Conservation (phyloP, 208 protist genomes). For the Entamoeba invadens region DNA sequence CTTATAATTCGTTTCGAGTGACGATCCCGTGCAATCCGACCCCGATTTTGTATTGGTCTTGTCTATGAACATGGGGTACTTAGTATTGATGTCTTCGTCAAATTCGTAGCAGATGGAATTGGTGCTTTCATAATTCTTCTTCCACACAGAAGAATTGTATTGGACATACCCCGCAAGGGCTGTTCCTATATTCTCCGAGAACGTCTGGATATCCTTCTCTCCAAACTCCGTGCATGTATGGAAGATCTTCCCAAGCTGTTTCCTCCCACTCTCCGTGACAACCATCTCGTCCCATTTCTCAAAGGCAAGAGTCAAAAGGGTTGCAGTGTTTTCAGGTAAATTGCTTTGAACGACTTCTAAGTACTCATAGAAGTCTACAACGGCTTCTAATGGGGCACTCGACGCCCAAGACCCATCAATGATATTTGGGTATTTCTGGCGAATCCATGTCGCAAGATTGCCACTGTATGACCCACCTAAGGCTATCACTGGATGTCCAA, state of each 20-base stretch:
- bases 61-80: neutral
- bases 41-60: neutral
- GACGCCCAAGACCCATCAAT: neutral
- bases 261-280: neutral
- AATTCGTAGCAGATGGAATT: neutral
- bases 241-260: neutral
- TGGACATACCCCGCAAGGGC: neutral
- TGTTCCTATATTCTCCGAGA: neutral
- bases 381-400: conserved; percentile 1
- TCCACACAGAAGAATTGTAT: conserved; percentile 2
- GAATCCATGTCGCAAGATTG: neutral
- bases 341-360: neutral
- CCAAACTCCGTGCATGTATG: neutral
- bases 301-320: neutral
- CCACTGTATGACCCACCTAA: conserved; percentile 14
- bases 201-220: neutral
- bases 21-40: neutral
- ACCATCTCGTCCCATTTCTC: neutral
- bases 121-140: neutral
- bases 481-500: conserved; percentile 7
- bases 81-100: neutral
- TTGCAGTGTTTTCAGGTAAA: neutral
- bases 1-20: neutral
- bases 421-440: conserved; percentile 9
- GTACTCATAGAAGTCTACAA: conserved; percentile 12